Conservation (phyloP, 164 flowering plant species). For the Nymphaea colorata region DNA sequence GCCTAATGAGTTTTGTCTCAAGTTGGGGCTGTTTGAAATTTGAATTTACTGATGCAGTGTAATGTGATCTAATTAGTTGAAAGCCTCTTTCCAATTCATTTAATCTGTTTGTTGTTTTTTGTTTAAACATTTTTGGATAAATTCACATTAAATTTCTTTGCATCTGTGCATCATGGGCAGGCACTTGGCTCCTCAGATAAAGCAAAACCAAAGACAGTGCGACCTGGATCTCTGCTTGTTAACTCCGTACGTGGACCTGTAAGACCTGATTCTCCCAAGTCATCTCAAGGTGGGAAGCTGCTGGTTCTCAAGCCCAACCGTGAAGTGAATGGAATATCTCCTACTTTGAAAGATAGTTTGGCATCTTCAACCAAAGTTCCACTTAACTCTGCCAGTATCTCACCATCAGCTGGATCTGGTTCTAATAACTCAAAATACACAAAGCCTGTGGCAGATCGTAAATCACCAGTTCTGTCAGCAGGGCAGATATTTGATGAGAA, state of each 20-base stretch:
- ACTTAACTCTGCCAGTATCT: conserved; percentile 20
- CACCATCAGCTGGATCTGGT: conserved; percentile 27
- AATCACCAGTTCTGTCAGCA: conserved; percentile 22
- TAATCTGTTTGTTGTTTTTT: background rate
- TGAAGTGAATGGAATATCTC: conserved; percentile 47
- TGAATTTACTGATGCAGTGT: no score
- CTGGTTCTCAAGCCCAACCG: conserved; percentile 58
- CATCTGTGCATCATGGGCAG: conserved; percentile 20
- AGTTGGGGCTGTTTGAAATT: no score
- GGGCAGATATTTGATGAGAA: conserved; percentile 35
- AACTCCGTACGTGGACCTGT: conserved; percentile 33
- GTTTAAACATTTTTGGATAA: no score
- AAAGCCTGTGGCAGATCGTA: conserved; percentile 38
- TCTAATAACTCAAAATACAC: conserved; percentile 26
- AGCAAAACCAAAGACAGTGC: conserved; percentile 49
- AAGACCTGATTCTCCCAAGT: conserved; percentile 39
- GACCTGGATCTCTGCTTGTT: conserved; percentile 25
- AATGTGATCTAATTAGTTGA: no score
- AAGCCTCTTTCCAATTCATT: no score
- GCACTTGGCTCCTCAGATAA: conserved; percentile 55
- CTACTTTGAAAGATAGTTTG: conserved; percentile 34
- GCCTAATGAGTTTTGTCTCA: no score
- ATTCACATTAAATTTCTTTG: background rate
- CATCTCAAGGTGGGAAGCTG: conserved; percentile 54
- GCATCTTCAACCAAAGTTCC: conserved; percentile 31